Percentiles rank a stretch among this genome's conserved stretches.
These are phyloP conservation scores for Gracilaria vermiculophylla DNA, from an alignment of 23 red algal species.

Conservation along the genomic window DNA sequence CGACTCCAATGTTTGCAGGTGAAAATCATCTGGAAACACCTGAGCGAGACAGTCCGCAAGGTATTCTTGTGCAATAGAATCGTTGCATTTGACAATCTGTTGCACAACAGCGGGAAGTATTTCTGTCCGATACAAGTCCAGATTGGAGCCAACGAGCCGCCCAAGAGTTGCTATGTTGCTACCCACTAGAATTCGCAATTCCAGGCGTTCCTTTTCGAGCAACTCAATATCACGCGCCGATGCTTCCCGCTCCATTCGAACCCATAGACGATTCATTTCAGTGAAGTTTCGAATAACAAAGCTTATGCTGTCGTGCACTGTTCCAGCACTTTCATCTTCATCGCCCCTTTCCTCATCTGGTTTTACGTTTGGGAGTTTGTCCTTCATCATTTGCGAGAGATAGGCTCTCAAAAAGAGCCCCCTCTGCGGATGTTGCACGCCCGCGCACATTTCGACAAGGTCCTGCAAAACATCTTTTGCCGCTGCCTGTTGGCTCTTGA, in stretches of 20 bases:
- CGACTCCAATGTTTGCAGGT: constrained; percentile 61
- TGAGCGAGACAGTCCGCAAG: constrained; percentile 94
- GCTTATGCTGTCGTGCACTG: constrained; percentile 57
- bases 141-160: constrained; percentile 33
- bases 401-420: constrained; percentile 89
- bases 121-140: constrained; percentile 42
- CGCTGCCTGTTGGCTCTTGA: constrained; percentile 49
- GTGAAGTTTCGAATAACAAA: constrained; percentile 90
- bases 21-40: constrained; percentile 95
- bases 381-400: constrained; percentile 77
- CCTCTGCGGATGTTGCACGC: constrained; percentile 86
- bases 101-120: constrained; percentile 77
- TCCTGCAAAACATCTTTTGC: constrained; percentile 81
- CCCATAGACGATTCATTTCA: constrained; percentile 91
- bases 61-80: constrained; percentile 89
- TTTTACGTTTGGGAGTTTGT: constrained; percentile 47
- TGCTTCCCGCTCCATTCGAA: constrained; percentile 79
- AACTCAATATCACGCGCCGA: constrained; percentile 44
- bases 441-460: constrained; percentile 91
- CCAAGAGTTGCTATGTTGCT: constrained; percentile 79
- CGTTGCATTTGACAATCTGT: constrained; percentile 75
- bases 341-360: constrained; percentile 30
- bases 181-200: constrained; percentile 87
- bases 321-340: constrained; percentile 38
- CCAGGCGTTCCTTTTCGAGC: constrained; percentile 58